These are phyloP conservation scores for Trametes villosa DNA, from an alignment of 768 basidiomycete species.

Conservation along the genomic window DNA sequence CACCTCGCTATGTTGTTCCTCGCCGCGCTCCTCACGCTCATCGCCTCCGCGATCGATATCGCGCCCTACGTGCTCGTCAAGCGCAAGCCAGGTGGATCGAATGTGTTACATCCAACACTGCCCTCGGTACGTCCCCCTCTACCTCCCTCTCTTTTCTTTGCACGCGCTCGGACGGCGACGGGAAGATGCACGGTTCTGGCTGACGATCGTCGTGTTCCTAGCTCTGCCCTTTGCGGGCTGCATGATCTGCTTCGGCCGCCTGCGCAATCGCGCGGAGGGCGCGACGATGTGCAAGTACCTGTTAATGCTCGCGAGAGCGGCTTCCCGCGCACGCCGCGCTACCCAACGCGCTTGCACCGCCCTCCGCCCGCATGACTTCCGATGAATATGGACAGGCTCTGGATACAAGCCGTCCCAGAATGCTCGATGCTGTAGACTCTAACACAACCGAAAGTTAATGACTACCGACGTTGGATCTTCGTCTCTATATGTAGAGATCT, in stretches of 20 bases:
- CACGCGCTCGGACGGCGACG: too few relatives aligned
- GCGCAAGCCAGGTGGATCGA: slow-evolving; percentile 57
- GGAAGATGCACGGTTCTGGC: slow-evolving; percentile 63
- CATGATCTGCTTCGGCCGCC: slow-evolving; percentile 72
- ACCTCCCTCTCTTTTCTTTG: too few relatives aligned
- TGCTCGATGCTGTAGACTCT: too few relatives aligned
- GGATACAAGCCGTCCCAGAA: too few relatives aligned
- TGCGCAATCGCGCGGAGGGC: slow-evolving; percentile 54
- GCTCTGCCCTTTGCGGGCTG: slow-evolving; percentile 66
- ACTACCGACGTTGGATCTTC: too few relatives aligned
- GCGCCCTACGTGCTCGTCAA: slow-evolving; percentile 68
- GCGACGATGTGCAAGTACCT: slow-evolving; percentile 33
- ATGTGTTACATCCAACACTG: slow-evolving; percentile 38
- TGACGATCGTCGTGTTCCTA: slow-evolving; percentile 69
- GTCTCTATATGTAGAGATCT: too few relatives aligned
- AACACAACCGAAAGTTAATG: too few relatives aligned
- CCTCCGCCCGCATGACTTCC: too few relatives aligned
- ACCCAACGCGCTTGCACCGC: too few relatives aligned
- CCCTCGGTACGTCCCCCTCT: background rate
- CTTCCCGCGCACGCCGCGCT: slow-evolving; percentile 23
- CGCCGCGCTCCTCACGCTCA: slow-evolving; percentile 66
- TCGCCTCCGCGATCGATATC: slow-evolving; percentile 79
- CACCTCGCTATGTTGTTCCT: slow-evolving; percentile 62
- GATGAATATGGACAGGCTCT: too few relatives aligned
- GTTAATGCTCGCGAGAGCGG: slow-evolving; percentile 44